Evolutionary conservation across 2,329 filamentous ascomycete genomes (phyloP).

Genomic region (Cladosporium austrohemisphaericum): DNA sequence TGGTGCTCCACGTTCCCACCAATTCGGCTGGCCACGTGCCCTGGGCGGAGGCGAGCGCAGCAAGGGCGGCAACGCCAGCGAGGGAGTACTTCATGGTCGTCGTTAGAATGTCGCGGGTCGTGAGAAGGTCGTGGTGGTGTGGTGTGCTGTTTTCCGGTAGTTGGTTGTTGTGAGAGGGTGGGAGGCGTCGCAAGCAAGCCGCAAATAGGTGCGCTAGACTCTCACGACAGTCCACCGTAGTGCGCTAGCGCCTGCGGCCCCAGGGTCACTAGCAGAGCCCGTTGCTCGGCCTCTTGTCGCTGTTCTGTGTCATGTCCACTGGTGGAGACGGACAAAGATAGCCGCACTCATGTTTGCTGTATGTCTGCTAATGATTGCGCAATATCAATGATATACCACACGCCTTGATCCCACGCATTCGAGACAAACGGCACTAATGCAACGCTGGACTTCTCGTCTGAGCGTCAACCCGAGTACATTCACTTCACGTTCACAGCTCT

Average conservation of each 20-base stretch:
- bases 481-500: too few species aligned
- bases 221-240: background rate
- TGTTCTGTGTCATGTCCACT: too few species aligned
- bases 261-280: too few species aligned
- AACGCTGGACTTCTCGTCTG: too few species aligned
- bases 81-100: conserved; percentile 29
- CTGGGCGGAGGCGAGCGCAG: conserved; percentile 21
- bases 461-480: too few species aligned
- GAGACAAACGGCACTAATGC: too few species aligned
- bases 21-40: conserved; percentile 39
- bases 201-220: background rate
- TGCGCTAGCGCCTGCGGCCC: conserved; percentile 1
- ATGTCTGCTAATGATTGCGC: too few species aligned
- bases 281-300: too few species aligned
- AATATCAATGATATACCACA: too few species aligned
- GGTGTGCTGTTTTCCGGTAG: background rate
- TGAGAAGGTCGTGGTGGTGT: background rate
- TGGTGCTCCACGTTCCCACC: conserved; percentile 69
- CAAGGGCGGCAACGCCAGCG: conserved; percentile 24
- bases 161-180: background rate
- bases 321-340: too few species aligned
- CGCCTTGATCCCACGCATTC: too few species aligned
- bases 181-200: background rate
- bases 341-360: too few species aligned
- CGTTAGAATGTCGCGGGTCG: background rate